phyloP scores from a whole-genome alignment of 208 protist species.

The Leishmania mexicana region DNA sequence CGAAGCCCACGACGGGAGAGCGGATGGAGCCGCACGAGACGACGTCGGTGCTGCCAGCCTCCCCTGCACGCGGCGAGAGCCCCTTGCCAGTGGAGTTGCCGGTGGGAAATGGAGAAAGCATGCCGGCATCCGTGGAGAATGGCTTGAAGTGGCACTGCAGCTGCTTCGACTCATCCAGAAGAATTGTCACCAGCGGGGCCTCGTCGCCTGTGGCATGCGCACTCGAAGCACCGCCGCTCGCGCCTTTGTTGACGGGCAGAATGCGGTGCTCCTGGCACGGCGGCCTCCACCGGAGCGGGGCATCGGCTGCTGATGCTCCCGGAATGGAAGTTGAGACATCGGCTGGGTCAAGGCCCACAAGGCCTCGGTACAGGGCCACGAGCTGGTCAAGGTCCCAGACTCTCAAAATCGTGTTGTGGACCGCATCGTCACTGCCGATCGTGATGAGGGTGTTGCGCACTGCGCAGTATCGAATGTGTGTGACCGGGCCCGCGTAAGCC shows the following conservation, averaged over 20 bases:
- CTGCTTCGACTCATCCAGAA: slow-evolving; percentile 24
- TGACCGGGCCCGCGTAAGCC: slow-evolving; percentile 79
- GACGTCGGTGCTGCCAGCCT: neutral
- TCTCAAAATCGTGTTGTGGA: slow-evolving; percentile 62
- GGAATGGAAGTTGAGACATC: neutral
- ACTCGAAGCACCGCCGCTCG: neutral
- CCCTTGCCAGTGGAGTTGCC: neutral
- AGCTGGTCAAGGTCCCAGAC: slow-evolving; percentile 54
- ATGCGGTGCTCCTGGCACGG: slow-evolving; percentile 51
- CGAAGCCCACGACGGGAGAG: slow-evolving; percentile 77
- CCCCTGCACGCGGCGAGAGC: neutral
- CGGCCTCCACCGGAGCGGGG: slow-evolving; percentile 32
- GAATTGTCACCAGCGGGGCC: slow-evolving; percentile 20
- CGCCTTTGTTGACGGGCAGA: slow-evolving; percentile 34
- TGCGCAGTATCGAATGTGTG: slow-evolving; percentile 57
- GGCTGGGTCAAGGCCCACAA: slow-evolving; percentile 2
- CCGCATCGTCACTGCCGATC: slow-evolving; percentile 76
- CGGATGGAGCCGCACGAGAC: slow-evolving; percentile 36
- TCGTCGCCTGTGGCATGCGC: neutral
- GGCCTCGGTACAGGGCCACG: slow-evolving; percentile 26
- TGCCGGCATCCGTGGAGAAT: neutral
- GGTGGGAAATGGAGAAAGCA: neutral
- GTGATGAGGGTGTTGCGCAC: slow-evolving; percentile 68
- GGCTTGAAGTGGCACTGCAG: slow-evolving; percentile 22
- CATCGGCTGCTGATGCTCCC: neutral